These are phyloP conservation scores for Piromyces sp. DNA, from an alignment of 192 early-diverging fungal genomes.

Conservation along the genomic window DNA sequence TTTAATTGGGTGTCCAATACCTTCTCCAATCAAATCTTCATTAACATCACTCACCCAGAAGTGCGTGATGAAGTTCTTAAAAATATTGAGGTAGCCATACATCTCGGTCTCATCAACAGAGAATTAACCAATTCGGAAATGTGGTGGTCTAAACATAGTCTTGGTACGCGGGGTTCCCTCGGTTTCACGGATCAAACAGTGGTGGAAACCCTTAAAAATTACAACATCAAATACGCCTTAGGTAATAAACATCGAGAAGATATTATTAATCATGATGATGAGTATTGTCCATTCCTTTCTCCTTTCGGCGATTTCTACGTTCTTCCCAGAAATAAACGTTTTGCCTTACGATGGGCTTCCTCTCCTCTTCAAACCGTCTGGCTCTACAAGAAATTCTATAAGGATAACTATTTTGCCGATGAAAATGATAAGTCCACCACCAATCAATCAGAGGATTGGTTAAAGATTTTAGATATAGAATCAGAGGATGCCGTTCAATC, in stretches of 20 bases:
- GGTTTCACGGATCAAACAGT: neutral
- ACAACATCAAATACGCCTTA: neutral
- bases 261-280: neutral
- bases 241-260: neutral
- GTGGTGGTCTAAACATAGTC: neutral
- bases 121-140: neutral
- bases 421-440: too few relatives aligned
- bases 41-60: neutral
- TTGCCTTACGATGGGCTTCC: neutral
- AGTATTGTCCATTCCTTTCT: neutral
- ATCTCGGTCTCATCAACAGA: neutral
- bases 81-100: neutral
- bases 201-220: neutral
- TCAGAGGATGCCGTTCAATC: neutral
- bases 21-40: neutral
- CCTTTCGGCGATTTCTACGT: neutral
- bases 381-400: neutral
- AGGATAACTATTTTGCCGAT: too few relatives aligned
- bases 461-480: neutral
- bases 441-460: too few relatives aligned
- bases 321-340: neutral
- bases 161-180: neutral
- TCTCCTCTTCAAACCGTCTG: neutral
- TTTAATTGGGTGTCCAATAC: neutral
- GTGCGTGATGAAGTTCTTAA: neutral